Evolutionary conservation across 2,329 filamentous ascomycete species (phyloP), one percentile per base, ranked within the genome.

Genomic region (Clarireedia paspali): DNA sequence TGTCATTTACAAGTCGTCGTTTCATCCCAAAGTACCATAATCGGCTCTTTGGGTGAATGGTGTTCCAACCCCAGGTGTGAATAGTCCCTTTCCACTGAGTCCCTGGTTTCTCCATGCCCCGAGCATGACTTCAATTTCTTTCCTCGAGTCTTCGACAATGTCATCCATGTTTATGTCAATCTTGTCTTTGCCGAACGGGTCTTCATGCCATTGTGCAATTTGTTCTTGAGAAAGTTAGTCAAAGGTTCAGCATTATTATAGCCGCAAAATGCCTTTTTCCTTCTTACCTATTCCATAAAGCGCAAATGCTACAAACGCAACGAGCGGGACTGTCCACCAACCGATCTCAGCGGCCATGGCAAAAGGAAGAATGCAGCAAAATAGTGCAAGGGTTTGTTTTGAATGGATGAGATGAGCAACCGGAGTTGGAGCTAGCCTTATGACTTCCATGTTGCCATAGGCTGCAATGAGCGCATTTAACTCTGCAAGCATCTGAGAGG

Each of bases 91-190:
- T 14, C 54, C 54, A 23, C 36, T 38, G n/a, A 53, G 30, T 34
- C 64, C 66, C 54, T 67, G 65, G 6, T 59, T 68, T 57, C 67
- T 65, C 82, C 82, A 85, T 66, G 83, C 81, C 14, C 76, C 74
- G 24, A 85, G 64, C 62, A 84, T 68, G 6, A 82, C 81, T 59
- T 76, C 75, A 17, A 82, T 75, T 68, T 85, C 82, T 40, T 73
- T 73, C 57, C 79, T 71, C 45, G 80, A 72, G 65, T 86, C 83
- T 60, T 83, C 81, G 2, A 81, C 78, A 50, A 85, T 79, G 3
- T 80, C 81, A 66, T 85, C 82, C 76, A 85, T 83, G 65, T 84
- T 84, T 69, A 86, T 85, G 65, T 85, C 82, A 56, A 84, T 84
- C 64, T 78, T 76, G 60, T 84, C 82, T 55, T 82, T 82, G 2